Conservation (phyloP, 1,139 yeast genomes). For the Debaryomyces coudertii region DNA sequence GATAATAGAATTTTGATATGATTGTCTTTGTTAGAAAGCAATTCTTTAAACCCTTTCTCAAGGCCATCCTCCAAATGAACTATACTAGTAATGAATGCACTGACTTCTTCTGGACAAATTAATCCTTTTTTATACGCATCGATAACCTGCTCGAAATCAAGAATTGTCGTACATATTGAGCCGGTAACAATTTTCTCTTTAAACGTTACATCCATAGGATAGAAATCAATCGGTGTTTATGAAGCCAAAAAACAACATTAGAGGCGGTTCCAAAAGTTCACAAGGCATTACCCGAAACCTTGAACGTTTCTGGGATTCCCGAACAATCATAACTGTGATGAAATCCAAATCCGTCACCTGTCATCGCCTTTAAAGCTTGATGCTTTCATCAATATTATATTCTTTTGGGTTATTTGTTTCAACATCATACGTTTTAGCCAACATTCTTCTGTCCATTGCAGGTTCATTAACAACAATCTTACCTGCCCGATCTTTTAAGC, state of each 20-base stretch:
- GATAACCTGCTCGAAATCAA: conserved; percentile 52
- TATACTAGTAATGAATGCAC: conserved; percentile 45
- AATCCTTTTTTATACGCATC: conserved; percentile 44
- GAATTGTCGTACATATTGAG: conserved; percentile 50
- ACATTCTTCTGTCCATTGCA: conserved; percentile 54
- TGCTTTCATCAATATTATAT: conserved; percentile 33
- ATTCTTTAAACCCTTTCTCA: conserved; percentile 46
- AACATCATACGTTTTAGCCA: conserved; percentile 55
- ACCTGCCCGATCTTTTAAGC: conserved; percentile 55
- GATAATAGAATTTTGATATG: conserved; percentile 44
- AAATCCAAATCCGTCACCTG: conserved; percentile 56
- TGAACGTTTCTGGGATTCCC: conserved; percentile 59
- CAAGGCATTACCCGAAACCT: conserved; percentile 52
- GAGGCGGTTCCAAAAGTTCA: conserved; percentile 67
- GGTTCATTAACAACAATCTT: conserved; percentile 65
- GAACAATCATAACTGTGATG: conserved; percentile 64
- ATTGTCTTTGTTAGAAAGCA: conserved; percentile 44
- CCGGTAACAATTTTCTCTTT: conserved; percentile 50
- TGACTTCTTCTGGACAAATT: conserved; percentile 41
- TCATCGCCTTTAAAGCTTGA: conserved; percentile 37
- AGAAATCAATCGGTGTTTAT: conserved; percentile 39
- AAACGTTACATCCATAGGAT: conserved; percentile 49
- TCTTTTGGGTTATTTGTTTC: conserved; percentile 50
- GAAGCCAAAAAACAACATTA: conserved; percentile 60
- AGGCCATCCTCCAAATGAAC: conserved; percentile 45